Conservation (phyloP, 257 asterid species). For the Solanum pimpinellifolium region DNA sequence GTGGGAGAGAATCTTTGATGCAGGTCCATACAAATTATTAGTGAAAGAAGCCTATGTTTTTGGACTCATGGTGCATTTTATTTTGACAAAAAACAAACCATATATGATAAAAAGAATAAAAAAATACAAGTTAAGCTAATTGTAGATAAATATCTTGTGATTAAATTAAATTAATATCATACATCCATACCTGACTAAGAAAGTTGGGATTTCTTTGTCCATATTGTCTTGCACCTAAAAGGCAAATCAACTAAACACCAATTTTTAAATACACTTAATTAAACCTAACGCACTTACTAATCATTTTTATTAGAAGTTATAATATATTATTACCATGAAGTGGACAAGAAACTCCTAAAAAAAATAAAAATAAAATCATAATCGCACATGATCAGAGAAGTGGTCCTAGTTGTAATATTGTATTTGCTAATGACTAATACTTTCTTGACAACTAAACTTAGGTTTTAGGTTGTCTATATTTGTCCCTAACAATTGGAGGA, state of each 20-base stretch:
- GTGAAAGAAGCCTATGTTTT: neutral
- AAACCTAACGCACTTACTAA: neutral
- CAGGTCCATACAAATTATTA: neutral
- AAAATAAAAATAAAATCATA: too few species aligned
- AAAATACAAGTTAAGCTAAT: neutral
- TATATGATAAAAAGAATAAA: neutral
- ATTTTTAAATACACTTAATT: neutral
- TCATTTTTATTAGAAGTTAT: too few species aligned
- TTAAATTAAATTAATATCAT: neutral
- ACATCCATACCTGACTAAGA: neutral
- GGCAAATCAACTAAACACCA: neutral
- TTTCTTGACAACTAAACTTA: neutral
- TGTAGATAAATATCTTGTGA: neutral
- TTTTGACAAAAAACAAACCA: neutral
- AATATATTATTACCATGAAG: too few species aligned
- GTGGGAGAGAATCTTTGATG: neutral
- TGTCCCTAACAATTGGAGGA: neutral
- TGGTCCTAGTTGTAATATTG: too few species aligned
- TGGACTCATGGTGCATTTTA: neutral
- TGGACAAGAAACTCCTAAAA: too few species aligned
- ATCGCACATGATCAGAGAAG: too few species aligned
- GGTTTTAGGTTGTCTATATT: neutral
- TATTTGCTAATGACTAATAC: too few species aligned
- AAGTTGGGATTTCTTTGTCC: neutral
- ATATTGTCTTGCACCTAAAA: neutral